Evolutionary conservation across 768 basidiomycete genomes (phyloP), one percentile per base, ranked within the genome.

Genomic region (Neoboletus subvelutipes): DNA sequence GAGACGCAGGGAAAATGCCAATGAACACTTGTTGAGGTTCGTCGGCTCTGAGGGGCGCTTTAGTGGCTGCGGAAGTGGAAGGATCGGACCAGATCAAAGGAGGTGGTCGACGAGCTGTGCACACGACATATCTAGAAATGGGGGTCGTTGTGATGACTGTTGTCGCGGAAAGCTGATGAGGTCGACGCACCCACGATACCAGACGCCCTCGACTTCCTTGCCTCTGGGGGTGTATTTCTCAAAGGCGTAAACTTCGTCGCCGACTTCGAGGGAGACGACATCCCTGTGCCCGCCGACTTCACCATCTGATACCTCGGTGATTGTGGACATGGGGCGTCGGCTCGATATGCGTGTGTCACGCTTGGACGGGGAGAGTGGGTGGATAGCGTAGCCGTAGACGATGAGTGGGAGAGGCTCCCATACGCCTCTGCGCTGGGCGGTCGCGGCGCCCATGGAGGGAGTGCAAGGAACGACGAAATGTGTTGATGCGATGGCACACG

Each of bases 191-290:
- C 96, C 96, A 76, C 96, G 80, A 73, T 93, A 98, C 96, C 96
- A 98, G 17, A 85, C 73, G 20, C 87, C 87, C 54, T 90, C 89
- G 13, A 83, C 83, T 52, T 91, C 90, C 67, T 87, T 90, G 55
- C 77, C 80, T 50, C 77, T 77, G 12, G 88, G 87, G 0, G 80
- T 86, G 71, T 94, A 95, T 68, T 87, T 87, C 76, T 98, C 96
- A 67, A 98, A 98, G 18, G 94, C 94, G 74, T 98, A 98, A 34
- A 98, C 86, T 69, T 98, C 95, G 72, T 97, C 95, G 46, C 96
- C 96, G 29, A 98, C 89, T 64, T 97, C 94, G 54, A 98, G 81
- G 7, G 87, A 81, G 34, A 93, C 92, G 24, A 92, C 86, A 59
- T 92, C 90, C 52, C 84, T 79, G 74, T 87, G 80, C 0, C 83